Conservation (phyloP, 139 green algal genomes). For the Asterochloris erici region DNA sequence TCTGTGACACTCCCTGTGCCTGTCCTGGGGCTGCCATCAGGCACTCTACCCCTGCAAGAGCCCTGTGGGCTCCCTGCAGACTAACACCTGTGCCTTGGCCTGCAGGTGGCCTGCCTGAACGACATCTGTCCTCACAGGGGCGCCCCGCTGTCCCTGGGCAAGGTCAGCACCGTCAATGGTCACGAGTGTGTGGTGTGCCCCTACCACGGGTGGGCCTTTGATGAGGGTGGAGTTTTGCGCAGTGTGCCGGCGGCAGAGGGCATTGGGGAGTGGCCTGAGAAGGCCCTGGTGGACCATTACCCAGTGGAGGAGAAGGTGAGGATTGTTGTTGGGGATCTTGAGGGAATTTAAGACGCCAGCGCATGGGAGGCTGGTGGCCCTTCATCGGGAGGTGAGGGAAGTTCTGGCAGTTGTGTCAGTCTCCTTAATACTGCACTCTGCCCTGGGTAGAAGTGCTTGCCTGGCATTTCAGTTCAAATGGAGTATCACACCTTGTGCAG, state of each 20-base stretch:
- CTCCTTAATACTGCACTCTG: too few relatives aligned
- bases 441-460: too few relatives aligned
- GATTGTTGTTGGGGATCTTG: not conserved
- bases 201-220: conserved; percentile 77
- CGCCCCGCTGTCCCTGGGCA: conserved; percentile 51
- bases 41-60: too few relatives aligned
- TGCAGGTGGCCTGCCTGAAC: conserved; percentile 13
- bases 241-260: conserved; percentile 43
- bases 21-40: too few relatives aligned
- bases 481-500: too few relatives aligned
- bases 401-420: too few relatives aligned
- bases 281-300: conserved; percentile 55
- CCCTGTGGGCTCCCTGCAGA: too few relatives aligned
- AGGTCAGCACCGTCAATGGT: conserved; percentile 33
- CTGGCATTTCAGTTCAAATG: too few relatives aligned
- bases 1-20: too few relatives aligned
- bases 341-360: too few relatives aligned
- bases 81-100: not conserved
- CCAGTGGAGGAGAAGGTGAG: conserved; percentile 52
- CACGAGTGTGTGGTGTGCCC: conserved; percentile 64
- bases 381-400: too few relatives aligned
- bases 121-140: conserved; percentile 79
- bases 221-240: conserved; percentile 45
- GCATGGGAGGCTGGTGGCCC: too few relatives aligned
- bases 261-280: conserved; percentile 46